These are phyloP conservation scores for Russula sp. DNA, from an alignment of 768 basidiomycete species.

Conservation along the genomic window DNA sequence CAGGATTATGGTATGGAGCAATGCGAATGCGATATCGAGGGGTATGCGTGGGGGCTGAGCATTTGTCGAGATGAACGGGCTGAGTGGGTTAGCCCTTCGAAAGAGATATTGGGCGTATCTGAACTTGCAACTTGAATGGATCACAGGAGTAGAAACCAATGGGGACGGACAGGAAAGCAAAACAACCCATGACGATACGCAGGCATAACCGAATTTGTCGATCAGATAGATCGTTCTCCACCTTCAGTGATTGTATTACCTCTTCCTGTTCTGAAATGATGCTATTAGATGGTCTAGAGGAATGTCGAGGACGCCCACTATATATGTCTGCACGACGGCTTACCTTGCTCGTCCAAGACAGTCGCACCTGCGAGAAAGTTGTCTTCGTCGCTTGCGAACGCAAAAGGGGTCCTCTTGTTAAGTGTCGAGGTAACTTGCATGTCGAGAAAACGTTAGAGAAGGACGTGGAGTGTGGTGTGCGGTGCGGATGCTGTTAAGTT, in stretches of 20 bases:
- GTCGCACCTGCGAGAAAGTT: not conserved
- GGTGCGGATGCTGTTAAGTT: too few species aligned
- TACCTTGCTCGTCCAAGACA: constrained; percentile 24
- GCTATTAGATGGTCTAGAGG: not conserved
- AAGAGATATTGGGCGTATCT: constrained; percentile 40
- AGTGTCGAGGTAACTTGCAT: constrained; percentile 12
- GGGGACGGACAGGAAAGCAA: constrained; percentile 22
- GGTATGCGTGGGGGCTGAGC: constrained; percentile 20
- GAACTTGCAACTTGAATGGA: constrained; percentile 12
- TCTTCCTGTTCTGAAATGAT: constrained; percentile 55
- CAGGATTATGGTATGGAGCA: constrained; percentile 25
- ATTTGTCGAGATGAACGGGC: constrained; percentile 41
- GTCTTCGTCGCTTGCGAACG: constrained; percentile 5
- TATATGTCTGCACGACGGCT: not conserved
- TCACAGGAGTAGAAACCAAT: not conserved
- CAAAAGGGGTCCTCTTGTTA: constrained; percentile 22
- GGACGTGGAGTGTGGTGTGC: too few species aligned
- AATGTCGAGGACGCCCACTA: not conserved
- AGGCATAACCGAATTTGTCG: constrained; percentile 42
- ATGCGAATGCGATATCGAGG: constrained; percentile 29
- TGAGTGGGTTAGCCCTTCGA: constrained; percentile 47
- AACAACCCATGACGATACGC: constrained; percentile 32
- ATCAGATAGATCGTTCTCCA: constrained; percentile 45
- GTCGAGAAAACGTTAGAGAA: not conserved
- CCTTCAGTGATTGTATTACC: constrained; percentile 48